Percentiles rank a stretch among this genome's conserved stretches.
phyloP scores from a whole-genome alignment of 1,284 basidiomycete genomes.

The Marasmius sp. region DNA sequence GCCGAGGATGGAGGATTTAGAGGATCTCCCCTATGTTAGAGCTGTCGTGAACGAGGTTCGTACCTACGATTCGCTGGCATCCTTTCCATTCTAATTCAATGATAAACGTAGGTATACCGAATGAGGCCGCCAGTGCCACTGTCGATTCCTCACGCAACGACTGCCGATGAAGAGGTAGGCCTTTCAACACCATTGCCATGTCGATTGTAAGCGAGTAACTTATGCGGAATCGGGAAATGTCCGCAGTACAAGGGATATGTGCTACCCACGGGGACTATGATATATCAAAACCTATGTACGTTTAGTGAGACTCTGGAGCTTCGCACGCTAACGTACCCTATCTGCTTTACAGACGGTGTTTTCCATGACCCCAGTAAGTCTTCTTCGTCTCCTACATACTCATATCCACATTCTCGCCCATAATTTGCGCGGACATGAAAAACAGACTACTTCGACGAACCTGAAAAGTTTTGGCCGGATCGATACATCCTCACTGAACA shows the following conservation, averaged over 20 bases:
- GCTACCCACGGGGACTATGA: conserved; percentile 14
- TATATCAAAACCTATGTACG: conserved; percentile 22
- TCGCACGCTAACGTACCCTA: background rate
- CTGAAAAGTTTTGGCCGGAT: conserved; percentile 23
- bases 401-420: too few relatives aligned
- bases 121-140: conserved; percentile 20
- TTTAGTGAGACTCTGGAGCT: background rate
- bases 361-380: conserved; percentile 15
- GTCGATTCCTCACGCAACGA: conserved; percentile 19
- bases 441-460: conserved; percentile 17
- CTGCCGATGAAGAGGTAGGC: background rate
- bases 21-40: conserved; percentile 32
- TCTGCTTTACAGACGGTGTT: conserved; percentile 13
- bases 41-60: conserved; percentile 36
- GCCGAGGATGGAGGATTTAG: conserved; percentile 32
- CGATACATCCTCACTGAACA: conserved; percentile 19
- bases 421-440: background rate
- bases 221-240: conserved; percentile 6
- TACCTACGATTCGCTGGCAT: too few relatives aligned
- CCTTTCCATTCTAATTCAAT: background rate
- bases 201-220: conserved; percentile 12
- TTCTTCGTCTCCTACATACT: background rate
- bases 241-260: conserved; percentile 7
- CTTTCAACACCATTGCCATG: background rate
- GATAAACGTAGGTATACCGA: conserved; percentile 13